Evolutionary conservation across 495 filamentous ascomycete species (phyloP).

Genomic region (Xylaria intraflava): DNA sequence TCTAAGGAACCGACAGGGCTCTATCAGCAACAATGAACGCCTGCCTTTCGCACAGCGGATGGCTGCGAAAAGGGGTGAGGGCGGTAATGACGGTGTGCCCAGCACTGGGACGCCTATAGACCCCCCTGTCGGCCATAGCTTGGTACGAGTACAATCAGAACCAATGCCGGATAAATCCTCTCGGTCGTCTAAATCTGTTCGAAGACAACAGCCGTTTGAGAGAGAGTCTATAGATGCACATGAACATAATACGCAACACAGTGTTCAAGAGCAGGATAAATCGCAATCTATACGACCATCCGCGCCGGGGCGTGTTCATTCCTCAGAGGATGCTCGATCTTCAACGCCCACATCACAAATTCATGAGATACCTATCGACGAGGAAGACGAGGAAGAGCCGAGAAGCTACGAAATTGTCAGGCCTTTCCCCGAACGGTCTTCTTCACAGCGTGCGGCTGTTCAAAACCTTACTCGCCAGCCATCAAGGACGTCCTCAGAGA

Average conservation of each 20-base stretch:
- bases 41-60: constrained; percentile 67
- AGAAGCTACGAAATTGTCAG: constrained; percentile 20
- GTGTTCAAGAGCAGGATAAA: constrained; percentile 14
- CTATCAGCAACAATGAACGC: constrained; percentile 36
- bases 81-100: constrained; percentile 53
- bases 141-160: constrained; percentile 70
- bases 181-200: constrained; percentile 39
- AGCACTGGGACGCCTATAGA: constrained; percentile 42
- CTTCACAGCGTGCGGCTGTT: constrained; percentile 39
- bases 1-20: constrained; percentile 67
- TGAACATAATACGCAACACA: constrained; percentile 10
- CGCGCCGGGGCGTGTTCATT: constrained; percentile 15
- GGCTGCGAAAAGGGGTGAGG: constrained; percentile 46
- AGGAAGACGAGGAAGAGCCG: constrained; percentile 31
- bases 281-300: constrained; percentile 10
- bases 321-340: constrained; percentile 19
- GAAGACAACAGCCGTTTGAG: constrained; percentile 38
- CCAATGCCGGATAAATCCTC: constrained; percentile 58
- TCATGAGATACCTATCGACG: constrained; percentile 57
- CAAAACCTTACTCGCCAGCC: constrained; percentile 17
- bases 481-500: constrained; percentile 26
- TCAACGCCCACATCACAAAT: constrained; percentile 55
- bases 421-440: constrained; percentile 45
- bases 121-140: constrained; percentile 45
- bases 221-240: constrained; percentile 19